Conservation (phyloP, 2,329 filamentous ascomycete species). For the Ascochyta fabae region DNA sequence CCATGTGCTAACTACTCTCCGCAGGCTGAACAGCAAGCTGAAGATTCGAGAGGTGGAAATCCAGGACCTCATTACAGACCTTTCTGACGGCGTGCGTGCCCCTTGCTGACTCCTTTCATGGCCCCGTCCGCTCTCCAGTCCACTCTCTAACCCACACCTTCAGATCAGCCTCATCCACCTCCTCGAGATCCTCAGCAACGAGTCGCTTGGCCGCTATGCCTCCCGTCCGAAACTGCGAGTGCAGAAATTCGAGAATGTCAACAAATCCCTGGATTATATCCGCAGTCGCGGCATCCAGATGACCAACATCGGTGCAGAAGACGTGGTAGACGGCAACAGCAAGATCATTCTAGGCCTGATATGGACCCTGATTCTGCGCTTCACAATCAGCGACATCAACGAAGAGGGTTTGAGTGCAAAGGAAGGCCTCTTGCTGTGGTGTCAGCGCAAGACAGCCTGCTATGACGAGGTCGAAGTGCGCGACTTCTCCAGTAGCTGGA, state of each 20-base stretch:
- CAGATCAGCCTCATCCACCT: slow-evolving; percentile 95
- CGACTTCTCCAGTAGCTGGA: slow-evolving; percentile 97
- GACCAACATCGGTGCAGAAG: slow-evolving; percentile 97
- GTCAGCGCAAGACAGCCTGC: slow-evolving; percentile 96
- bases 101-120: slow-evolving; percentile 18
- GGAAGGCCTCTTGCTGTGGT: slow-evolving; percentile 94
- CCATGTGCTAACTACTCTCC: slow-evolving; percentile 30
- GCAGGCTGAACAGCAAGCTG: slow-evolving; percentile 94
- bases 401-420: slow-evolving; percentile 97
- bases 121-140: slow-evolving; percentile 4
- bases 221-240: slow-evolving; percentile 95
- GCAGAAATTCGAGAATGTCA: slow-evolving; percentile 97
- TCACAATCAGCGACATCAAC: slow-evolving; percentile 99
- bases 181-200: slow-evolving; percentile 91
- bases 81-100: slow-evolving; percentile 86
- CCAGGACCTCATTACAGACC: slow-evolving; percentile 84
- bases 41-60: slow-evolving; percentile 78
- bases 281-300: slow-evolving; percentile 90
- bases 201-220: slow-evolving; percentile 95
- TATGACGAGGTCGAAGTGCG: slow-evolving; percentile 96
- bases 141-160: slow-evolving; percentile 5
- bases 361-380: slow-evolving; percentile 96
- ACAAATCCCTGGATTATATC: slow-evolving; percentile 92
- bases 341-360: slow-evolving; percentile 98
- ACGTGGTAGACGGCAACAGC: slow-evolving; percentile 95